These are phyloP conservation scores for Ganoderma lingzhi DNA, from an alignment of 1,284 basidiomycete species.

Conservation along the genomic window DNA sequence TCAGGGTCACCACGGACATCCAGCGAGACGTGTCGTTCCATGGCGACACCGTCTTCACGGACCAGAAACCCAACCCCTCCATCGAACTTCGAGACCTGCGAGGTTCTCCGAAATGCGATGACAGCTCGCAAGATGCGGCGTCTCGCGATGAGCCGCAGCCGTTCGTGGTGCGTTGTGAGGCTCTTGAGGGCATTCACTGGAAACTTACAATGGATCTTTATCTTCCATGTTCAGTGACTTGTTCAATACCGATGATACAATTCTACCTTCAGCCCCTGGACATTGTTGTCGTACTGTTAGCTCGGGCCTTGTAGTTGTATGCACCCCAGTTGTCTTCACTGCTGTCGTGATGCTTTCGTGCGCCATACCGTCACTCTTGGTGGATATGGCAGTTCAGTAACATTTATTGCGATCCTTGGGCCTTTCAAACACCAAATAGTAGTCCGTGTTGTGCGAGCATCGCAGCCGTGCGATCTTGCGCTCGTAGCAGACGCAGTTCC, in stretches of 20 bases:
- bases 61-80: neutral
- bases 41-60: neutral
- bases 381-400: too few species aligned
- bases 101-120: neutral
- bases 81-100: neutral
- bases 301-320: neutral
- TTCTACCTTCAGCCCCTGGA: neutral
- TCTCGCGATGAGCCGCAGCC: neutral
- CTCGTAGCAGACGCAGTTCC: too few species aligned
- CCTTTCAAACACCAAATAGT: too few species aligned
- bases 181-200: neutral
- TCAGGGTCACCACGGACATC: neutral
- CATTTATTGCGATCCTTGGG: too few species aligned
- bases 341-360: neutral
- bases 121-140: neutral
- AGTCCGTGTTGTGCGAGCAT: too few species aligned
- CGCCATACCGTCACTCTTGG: neutral
- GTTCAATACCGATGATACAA: neutral
- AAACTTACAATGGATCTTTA: neutral
- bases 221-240: neutral
- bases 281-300: neutral
- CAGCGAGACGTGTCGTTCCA: neutral
- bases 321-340: neutral
- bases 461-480: too few species aligned
- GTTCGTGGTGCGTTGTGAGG: neutral